These are phyloP conservation scores for Cadophora sp. DNA, from an alignment of 2,329 filamentous ascomycete species.

Conservation along the genomic window DNA sequence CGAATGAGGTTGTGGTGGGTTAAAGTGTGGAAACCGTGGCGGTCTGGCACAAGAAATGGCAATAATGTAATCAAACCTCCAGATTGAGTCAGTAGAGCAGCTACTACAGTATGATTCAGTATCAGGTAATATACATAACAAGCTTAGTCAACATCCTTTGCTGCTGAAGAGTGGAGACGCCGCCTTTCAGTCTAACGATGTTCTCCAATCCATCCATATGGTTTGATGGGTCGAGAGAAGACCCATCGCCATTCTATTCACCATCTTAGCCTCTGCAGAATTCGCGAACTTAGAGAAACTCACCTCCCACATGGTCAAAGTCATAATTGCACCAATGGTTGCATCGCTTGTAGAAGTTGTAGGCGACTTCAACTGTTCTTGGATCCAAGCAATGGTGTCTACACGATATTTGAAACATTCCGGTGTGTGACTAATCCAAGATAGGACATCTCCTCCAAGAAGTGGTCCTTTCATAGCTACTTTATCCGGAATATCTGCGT, in stretches of 20 bases:
- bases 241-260: slow-evolving; percentile 8
- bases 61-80: slow-evolving; percentile 11
- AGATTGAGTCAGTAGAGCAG: too few relatives aligned
- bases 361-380: slow-evolving; percentile 3
- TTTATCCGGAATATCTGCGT: slow-evolving; percentile 4
- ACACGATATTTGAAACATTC: slow-evolving; percentile 12
- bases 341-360: not conserved
- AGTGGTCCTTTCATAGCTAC: slow-evolving; percentile 7
- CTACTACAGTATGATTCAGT: too few relatives aligned
- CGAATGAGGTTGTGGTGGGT: not conserved
- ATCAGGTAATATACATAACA: not conserved
- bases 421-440: slow-evolving; percentile 13
- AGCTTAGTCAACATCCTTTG: slow-evolving; percentile 11
- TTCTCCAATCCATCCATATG: slow-evolving; percentile 16
- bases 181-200: slow-evolving; percentile 5
- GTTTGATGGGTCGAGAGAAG: not conserved
- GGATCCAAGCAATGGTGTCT: slow-evolving; percentile 6
- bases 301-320: slow-evolving; percentile 16
- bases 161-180: slow-evolving; percentile 5
- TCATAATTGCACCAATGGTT: slow-evolving; percentile 14
- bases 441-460: slow-evolving; percentile 11
- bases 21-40: not conserved
- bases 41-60: not conserved
- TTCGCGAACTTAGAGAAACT: too few relatives aligned
- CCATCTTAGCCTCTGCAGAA: too few relatives aligned